Evolutionary conservation across 495 filamentous ascomycete genomes (phyloP).

Genomic region (Talaromyces ruber): DNA sequence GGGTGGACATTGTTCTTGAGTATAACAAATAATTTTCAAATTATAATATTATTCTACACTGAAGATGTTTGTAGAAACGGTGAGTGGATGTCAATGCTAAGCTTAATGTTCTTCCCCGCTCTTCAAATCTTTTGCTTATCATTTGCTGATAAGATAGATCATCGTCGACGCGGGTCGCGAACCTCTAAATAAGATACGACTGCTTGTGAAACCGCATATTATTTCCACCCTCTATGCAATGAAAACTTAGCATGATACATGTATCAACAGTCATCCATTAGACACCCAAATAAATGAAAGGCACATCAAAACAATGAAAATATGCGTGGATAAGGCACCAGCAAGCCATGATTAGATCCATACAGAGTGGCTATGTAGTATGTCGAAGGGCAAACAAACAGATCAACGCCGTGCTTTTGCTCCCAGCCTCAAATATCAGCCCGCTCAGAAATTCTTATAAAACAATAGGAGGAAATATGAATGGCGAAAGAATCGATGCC

Average conservation of each 20-base stretch:
- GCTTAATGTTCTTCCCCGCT: background rate
- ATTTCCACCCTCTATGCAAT: background rate
- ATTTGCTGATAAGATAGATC: background rate
- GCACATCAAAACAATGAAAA: background rate
- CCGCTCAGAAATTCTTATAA: conserved; percentile 13
- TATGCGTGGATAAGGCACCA: background rate
- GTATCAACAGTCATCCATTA: background rate
- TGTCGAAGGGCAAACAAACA: conserved; percentile 13
- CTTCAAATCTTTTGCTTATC: background rate
- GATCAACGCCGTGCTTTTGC: conserved; percentile 7
- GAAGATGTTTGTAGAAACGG: background rate
- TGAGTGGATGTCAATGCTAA: background rate
- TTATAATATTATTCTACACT: background rate
- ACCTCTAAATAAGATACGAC: too few relatives aligned
- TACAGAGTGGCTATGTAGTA: background rate
- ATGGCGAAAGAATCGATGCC: conserved; percentile 4
- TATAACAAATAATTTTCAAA: background rate
- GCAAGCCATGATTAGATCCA: conserved; percentile 2
- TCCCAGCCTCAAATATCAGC: background rate
- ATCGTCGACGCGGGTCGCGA: background rate
- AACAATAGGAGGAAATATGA: conserved; percentile 5
- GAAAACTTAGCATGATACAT: background rate
- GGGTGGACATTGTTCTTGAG: background rate
- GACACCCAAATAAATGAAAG: background rate
- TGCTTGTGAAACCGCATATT: background rate